Conservation (phyloP, 1,284 basidiomycete species). For the Peniophora sp. region DNA sequence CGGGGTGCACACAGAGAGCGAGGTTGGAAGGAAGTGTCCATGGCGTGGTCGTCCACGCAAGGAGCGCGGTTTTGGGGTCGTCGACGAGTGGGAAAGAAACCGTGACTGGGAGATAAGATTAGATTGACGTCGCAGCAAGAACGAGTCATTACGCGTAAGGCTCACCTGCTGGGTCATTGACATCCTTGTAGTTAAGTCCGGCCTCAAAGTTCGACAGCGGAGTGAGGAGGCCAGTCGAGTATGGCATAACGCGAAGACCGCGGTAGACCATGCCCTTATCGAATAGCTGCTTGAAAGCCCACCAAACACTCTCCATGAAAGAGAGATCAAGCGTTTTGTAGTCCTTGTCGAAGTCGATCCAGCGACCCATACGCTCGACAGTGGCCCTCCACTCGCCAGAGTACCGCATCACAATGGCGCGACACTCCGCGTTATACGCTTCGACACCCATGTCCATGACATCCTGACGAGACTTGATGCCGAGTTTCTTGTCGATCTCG, state of each 20-base stretch:
- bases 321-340: slow-evolving; percentile 94
- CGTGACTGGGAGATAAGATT: slow-evolving; percentile 49
- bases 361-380: slow-evolving; percentile 97
- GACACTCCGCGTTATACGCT: slow-evolving; percentile 96
- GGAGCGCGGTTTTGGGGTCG: slow-evolving; percentile 83
- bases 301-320: slow-evolving; percentile 99
- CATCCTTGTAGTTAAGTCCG: slow-evolving; percentile 87
- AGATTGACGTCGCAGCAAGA: neutral
- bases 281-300: slow-evolving; percentile 95
- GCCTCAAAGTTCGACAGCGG: slow-evolving; percentile 99
- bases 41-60: slow-evolving; percentile 99
- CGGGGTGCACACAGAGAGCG: slow-evolving; percentile 92
- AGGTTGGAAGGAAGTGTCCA: slow-evolving; percentile 98
- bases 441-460: slow-evolving; percentile 96
- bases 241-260: slow-evolving; percentile 95
- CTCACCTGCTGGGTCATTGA: slow-evolving; percentile 88
- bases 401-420: slow-evolving; percentile 97
- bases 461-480: slow-evolving; percentile 89
- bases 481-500: slow-evolving; percentile 97
- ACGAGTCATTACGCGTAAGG: slow-evolving; percentile 6
- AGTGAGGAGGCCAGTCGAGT: slow-evolving; percentile 94
- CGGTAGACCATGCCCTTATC: slow-evolving; percentile 93
- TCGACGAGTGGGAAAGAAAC: slow-evolving; percentile 91
- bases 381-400: slow-evolving; percentile 89
- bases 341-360: slow-evolving; percentile 99